A percentile compares a stretch with the other conserved stretches of the same genome.
Conservation (phyloP, 768 basidiomycete species). For the Hygrocybe coccinea region DNA sequence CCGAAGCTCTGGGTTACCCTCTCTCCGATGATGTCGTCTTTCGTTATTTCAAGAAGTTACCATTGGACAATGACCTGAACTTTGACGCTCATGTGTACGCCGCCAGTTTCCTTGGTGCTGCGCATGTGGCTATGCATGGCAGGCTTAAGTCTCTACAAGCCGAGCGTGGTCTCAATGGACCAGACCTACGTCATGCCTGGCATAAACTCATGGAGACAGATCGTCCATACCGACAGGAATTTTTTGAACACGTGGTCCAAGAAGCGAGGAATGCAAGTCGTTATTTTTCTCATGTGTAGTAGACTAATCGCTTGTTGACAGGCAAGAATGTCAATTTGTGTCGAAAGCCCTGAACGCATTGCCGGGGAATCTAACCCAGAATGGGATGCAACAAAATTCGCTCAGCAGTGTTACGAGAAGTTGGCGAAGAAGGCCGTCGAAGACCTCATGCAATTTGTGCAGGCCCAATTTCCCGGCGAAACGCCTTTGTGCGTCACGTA, state of each 20-base stretch:
- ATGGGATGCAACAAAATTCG: not conserved
- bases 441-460: conserved; percentile 1
- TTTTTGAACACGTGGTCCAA: not conserved
- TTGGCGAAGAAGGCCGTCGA: not conserved
- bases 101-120: conserved; percentile 15
- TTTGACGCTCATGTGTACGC: conserved; percentile 1
- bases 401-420: not conserved
- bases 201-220: conserved; percentile 12
- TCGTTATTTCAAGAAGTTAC: conserved; percentile 9
- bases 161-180: not conserved
- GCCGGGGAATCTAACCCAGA: not conserved
- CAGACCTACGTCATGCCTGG: conserved; percentile 12
- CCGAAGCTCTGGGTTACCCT: conserved; percentile 11
- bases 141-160: conserved; percentile 1
- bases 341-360: not conserved
- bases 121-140: conserved; percentile 11
- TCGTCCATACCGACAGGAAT: not conserved
- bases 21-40: conserved; percentile 7
- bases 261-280: not conserved
- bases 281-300: not conserved
- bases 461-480: not conserved
- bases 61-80: conserved; percentile 8
- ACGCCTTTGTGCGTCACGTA: conserved; percentile 8
- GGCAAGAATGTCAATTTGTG: not conserved
- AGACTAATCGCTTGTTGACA: not conserved